Base-by-base conservation (phyloP, 371 early-diverging fungal species). In the Lichtheimia corymbifera region DNA sequence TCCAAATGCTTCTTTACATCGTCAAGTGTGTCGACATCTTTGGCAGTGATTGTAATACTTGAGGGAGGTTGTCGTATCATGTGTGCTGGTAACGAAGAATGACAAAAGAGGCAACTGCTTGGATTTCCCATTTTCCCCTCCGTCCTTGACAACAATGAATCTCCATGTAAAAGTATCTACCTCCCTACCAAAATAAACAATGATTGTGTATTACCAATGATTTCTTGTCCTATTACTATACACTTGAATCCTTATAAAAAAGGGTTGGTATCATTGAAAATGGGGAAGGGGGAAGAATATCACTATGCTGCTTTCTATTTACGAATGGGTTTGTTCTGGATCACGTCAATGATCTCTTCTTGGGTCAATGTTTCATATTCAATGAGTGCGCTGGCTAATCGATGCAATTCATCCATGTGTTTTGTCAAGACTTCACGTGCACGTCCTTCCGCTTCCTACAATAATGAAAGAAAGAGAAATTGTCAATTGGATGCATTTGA, bases 291-390 rank as follows among this genome's bases (percentile, higher is more conserved):
- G 6, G 11, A 11, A 22, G 22, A 22, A 22, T 1, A 1, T 22
- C 22, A 22, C 6, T 35, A 35, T 5, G 35, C 4, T 35, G 35
- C 9, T 35, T 35, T 35, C 35, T 69, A 77, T 53, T 76, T 66
- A 50, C 70, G 67, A 59, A 85, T 76, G 25, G 73, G 72, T 54
- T 83, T 79, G 54, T 91, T 91, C 64, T 88, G 82, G 41, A 93
- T 80, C 5, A 87, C 88, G 27, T 69, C 69, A 52, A 87, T 81
- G 41, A 97, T 92, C 73, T 97, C 94, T 27, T 94, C 87, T 47
- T 82, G 81, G 24, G 87, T 82, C 51, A 97, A 72, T 0, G 98
- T 97, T 72, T 97, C 98, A 63, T 91, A 83, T 61, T 93, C 93
- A 18, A 96, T 79, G 44, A 97, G 74, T 3, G 96, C 95, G 61